A percentile compares a stretch with the other conserved stretches of the same genome.
phyloP scores from a whole-genome alignment of 129 eudicot genomes.

The Rutidosis leptorrhynchoides region DNA sequence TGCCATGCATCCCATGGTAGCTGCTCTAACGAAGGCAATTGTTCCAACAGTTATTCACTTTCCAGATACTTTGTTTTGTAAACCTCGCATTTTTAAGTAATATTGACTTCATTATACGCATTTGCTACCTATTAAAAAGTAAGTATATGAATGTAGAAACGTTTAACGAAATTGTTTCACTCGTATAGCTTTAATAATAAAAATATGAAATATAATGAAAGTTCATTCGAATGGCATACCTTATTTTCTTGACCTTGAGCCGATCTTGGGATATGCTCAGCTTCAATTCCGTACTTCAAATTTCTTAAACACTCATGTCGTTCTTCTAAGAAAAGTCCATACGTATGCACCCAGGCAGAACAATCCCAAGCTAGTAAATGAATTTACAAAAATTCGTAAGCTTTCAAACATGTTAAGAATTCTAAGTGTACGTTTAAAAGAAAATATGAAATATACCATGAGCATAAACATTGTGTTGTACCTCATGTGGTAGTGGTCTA shows the following conservation, averaged over 20 bases:
- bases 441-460: neutral
- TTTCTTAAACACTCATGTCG: conserved; percentile 84
- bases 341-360: conserved; percentile 97
- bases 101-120: neutral
- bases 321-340: conserved; percentile 88
- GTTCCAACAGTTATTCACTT: conserved; percentile 74
- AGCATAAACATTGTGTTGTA: too few relatives aligned
- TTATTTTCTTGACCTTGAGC: conserved; percentile 78
- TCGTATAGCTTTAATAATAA: neutral
- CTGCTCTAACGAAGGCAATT: conserved; percentile 93
- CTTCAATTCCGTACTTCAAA: conserved; percentile 88
- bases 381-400: neutral
- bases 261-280: conserved; percentile 74
- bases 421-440: neutral
- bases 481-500: too few relatives aligned
- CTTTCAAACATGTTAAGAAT: too few relatives aligned
- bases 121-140: neutral
- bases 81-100: conserved; percentile 48
- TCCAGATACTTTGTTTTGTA: conserved; percentile 87
- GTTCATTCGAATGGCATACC: conserved; percentile 40
- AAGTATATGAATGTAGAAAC: neutral
- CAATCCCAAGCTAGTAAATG: conserved; percentile 89
- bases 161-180: neutral
- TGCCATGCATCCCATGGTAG: conserved; percentile 90
- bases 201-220: conserved; percentile 1